Conservation (phyloP, 1,284 basidiomycete species). For the Exsudoporus floridanus region DNA sequence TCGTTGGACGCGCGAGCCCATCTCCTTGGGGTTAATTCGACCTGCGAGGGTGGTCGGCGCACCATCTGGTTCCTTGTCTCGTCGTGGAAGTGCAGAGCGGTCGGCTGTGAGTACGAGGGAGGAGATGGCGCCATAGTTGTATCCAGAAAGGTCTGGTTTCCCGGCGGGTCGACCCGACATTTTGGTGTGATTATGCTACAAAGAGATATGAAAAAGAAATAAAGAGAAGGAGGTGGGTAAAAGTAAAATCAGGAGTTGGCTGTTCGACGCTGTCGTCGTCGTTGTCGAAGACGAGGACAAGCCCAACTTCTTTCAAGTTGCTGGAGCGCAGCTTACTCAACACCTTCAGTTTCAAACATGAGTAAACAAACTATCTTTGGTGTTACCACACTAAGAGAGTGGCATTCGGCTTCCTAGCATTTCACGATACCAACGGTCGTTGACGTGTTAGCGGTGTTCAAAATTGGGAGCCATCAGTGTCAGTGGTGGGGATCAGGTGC, state of each 20-base stretch:
- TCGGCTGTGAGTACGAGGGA: constrained; percentile 85
- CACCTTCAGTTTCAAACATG: constrained; percentile 21
- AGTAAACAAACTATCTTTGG: constrained; percentile 20
- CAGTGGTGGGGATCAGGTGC: no score
- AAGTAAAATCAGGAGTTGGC: neutral
- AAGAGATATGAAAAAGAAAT: neutral
- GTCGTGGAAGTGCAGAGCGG: constrained; percentile 69
- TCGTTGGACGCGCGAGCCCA: constrained; percentile 89
- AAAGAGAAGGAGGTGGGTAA: neutral
- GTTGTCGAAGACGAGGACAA: constrained; percentile 6
- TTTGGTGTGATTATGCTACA: constrained; percentile 13
- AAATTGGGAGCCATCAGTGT: no score
- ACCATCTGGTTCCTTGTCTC: constrained; percentile 94
- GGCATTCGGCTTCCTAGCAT: no score
- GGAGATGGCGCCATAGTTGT: constrained; percentile 89
- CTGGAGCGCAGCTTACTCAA: constrained; percentile 17
- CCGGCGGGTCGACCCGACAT: constrained; percentile 48
- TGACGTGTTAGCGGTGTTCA: no score
- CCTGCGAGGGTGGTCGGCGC: constrained; percentile 92
- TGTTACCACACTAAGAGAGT: no score
- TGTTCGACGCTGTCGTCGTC: constrained; percentile 12
- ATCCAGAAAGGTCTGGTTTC: constrained; percentile 78
- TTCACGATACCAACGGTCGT: no score
- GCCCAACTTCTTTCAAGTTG: no score
- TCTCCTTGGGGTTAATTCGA: constrained; percentile 86